Evolutionary conservation across 768 basidiomycete genomes (phyloP), one percentile per base, ranked within the genome.

Genomic region (Gloeopeniophorella convolvens): DNA sequence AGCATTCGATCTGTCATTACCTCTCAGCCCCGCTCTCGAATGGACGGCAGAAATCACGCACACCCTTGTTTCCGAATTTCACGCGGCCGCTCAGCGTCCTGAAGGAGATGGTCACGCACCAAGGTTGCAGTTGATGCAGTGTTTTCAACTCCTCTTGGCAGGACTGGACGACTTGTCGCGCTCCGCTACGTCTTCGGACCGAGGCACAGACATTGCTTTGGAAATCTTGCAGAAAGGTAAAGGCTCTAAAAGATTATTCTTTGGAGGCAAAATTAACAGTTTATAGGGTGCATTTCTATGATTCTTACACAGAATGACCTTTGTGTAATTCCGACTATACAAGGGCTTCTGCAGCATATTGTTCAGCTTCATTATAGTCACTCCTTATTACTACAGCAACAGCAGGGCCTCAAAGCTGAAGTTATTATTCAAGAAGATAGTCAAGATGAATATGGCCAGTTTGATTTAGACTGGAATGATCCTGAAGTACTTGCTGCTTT

Each of bases 391-490:
- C n/a, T 48, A 37, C 65, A 65, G 16, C 74, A 71, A 0, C 62
- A 66, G 24, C 72, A 66, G 1, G 54, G 37, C 0, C 44, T 39
- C 1, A 66, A 66, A 5, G 51, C 61, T 4, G 53, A 64, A n/a
- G 55, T 48, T 7, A 62, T 61, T 15, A 77, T 76, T 31, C 75
- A 73, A 36, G 78, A 79, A 59, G 89, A 90, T 53, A 89, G 84
- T 55, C 88, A 93, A 60, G 87, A 90, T 48, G 80, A 84, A 45
- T 91, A 80, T 55, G 79, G 75, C 13, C 68, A 70, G 36, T 60
- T 83, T 33, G 76, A 79, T 52, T 66, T 83, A 40, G 79, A 84
- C 47, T 70, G 81, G 20, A 68, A 77, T 45, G 85, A 89, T 58
- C 82, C 80, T 18, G 73, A 71, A 13, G 62, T 86, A 1, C 59